Base-by-base conservation (phyloP, 495 filamentous ascomycete species). In the Hypoxylon fuscum region DNA sequence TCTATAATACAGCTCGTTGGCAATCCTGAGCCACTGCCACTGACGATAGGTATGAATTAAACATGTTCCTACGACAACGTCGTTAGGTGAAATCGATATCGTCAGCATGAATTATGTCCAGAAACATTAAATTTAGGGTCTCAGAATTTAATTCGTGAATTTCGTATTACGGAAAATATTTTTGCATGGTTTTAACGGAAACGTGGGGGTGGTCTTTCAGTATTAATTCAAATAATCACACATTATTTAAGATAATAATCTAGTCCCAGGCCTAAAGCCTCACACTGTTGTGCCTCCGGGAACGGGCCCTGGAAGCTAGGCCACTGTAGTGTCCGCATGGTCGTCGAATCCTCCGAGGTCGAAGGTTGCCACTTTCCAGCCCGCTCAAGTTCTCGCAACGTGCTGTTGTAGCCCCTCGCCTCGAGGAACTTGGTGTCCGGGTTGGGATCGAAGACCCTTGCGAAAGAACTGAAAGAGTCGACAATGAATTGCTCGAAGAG, bases 361-460 rank as follows among this genome's bases (percentile, higher is more conserved):
- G 53, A 47, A 1, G 75, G 62, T 55, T 31, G 25, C 76, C 76
- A 80, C 45, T n/a, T 35, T 2, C 62, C 56, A 0, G n/a, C 45
- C n/a, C 15, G 48, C 17, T 63, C 17, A 3, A 64, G 34, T 27
- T 57, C 46, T 14, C 12, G 27, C 23, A 64, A n/a, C 6, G 71
- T 75, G 7, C 22, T 66, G 11, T 17, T 21, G 29, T 70, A 79
- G 11, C 73, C 72, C 43, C 75, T 69, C 1, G 71, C 74, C 29
- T 9, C 37, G 7, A 76, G 48, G 31, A 59, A 77, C 10, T 21
- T 68, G 14, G 22, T 5, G 9, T 74, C 74, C 1, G 68, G 69
- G 55, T 79, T 78, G 12, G 77, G 76, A 60, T 80, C 56, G 40
- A 68, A 72, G 6, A 61, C 57, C 35, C 75, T 27, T 3, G 76